A percentile compares a stretch with the other conserved stretches of the same genome.
These are phyloP conservation scores for Penicillium verhagenii DNA, from an alignment of 495 filamentous ascomycete species.

Conservation along the genomic window DNA sequence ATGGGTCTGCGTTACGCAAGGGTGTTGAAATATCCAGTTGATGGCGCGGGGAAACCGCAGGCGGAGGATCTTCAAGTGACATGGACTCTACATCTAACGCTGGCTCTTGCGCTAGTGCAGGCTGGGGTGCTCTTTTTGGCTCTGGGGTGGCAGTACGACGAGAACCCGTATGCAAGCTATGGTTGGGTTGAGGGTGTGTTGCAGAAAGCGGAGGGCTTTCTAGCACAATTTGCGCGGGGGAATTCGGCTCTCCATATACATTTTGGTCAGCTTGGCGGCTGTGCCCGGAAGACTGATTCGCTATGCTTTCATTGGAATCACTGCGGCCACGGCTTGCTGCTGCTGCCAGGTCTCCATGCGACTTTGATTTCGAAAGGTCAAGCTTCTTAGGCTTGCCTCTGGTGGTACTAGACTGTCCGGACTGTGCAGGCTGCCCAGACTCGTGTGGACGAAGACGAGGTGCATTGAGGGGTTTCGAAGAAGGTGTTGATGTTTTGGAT, in stretches of 20 bases:
- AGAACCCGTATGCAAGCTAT: slow-evolving; percentile 2
- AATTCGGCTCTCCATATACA: slow-evolving; percentile 62
- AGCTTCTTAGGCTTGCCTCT: slow-evolving; percentile 39
- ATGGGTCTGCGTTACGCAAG: slow-evolving; percentile 1
- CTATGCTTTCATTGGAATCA: slow-evolving; percentile 28
- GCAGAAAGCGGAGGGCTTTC: slow-evolving; percentile 28
- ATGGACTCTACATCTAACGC: slow-evolving; percentile 15
- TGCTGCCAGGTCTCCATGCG: slow-evolving; percentile 21
- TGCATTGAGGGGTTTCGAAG: slow-evolving; percentile 23
- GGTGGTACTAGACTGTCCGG: slow-evolving; percentile 20
- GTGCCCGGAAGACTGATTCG: slow-evolving; percentile 13
- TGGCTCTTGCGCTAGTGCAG: no score
- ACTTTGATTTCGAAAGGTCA: slow-evolving; percentile 37
- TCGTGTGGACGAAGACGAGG: slow-evolving; percentile 36
- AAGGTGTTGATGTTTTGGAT: slow-evolving; percentile 31
- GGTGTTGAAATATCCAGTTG: slow-evolving; percentile 6
- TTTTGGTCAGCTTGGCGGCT: slow-evolving; percentile 40
- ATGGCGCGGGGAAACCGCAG: slow-evolving; percentile 4
- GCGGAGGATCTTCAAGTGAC: slow-evolving; percentile 10
- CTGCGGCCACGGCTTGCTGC: slow-evolving; percentile 23
- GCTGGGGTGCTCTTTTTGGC: slow-evolving; percentile 15
- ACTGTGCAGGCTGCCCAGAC: slow-evolving; percentile 15
- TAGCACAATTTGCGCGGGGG: slow-evolving; percentile 23
- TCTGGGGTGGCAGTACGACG: slow-evolving; percentile 3
- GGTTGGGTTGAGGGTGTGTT: slow-evolving; percentile 13